Evolutionary conservation across 129 eudicot species (phyloP).

Genomic region (Flaveria linearis): DNA sequence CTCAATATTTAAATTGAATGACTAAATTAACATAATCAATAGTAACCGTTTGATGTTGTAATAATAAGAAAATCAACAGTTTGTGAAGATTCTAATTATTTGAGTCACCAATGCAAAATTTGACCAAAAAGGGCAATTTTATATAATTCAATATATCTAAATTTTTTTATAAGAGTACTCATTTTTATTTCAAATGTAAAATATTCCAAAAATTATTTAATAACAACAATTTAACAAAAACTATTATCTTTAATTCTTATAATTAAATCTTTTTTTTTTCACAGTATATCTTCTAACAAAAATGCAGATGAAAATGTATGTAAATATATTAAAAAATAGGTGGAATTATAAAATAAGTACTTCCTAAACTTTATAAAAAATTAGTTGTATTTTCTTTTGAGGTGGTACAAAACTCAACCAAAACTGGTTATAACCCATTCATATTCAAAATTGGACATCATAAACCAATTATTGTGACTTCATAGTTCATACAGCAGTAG

Average conservation of each 20-base stretch:
- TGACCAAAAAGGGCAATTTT: neutral
- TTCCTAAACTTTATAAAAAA: neutral
- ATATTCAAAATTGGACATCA: neutral
- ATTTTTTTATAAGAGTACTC: neutral
- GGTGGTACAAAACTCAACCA: neutral
- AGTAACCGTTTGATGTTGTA: conserved; percentile 1
- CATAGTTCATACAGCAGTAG: neutral
- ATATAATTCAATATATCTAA: neutral
- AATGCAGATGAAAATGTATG: neutral
- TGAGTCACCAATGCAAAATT: neutral
- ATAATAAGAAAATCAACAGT: neutral
- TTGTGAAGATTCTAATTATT: neutral
- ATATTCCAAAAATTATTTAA: neutral
- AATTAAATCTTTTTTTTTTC: neutral
- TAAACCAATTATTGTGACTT: neutral
- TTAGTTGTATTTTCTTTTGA: neutral
- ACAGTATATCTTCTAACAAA: neutral
- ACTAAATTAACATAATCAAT: neutral
- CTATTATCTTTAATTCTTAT: neutral
- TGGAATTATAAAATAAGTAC: neutral
- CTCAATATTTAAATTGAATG: neutral
- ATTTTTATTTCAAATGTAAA: neutral
- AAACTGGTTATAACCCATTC: neutral
- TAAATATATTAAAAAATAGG: neutral
- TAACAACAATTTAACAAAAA: neutral